These are phyloP conservation scores for Kappamyces sp. DNA, from an alignment of 192 early-diverging fungal genomes.

Conservation along the genomic window DNA sequence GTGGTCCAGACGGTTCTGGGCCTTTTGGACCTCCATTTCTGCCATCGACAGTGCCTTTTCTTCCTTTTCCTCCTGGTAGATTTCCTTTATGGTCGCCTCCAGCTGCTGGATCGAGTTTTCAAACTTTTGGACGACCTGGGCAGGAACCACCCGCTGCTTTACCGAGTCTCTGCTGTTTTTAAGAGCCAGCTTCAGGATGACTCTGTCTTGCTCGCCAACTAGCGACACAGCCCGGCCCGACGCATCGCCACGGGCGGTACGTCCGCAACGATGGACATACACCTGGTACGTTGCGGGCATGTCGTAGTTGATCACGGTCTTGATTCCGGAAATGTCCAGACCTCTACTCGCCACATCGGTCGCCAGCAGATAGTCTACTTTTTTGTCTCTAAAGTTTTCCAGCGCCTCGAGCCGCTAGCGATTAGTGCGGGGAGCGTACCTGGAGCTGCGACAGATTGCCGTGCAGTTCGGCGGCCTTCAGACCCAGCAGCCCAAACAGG, in stretches of 20 bases:
- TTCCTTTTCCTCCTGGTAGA: slow-evolving; percentile 51
- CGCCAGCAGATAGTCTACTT: slow-evolving; percentile 84
- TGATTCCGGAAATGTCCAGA: slow-evolving; percentile 93
- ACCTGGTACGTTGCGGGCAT: slow-evolving; percentile 90
- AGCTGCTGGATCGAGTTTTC: slow-evolving; percentile 63
- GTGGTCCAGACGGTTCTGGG: slow-evolving; percentile 76
- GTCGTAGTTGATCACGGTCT: slow-evolving; percentile 97
- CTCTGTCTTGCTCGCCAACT: slow-evolving; percentile 88
- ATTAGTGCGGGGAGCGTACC: slow-evolving; percentile 11
- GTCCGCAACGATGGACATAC: slow-evolving; percentile 93
- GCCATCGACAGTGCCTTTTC: slow-evolving; percentile 74
- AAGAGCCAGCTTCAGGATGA: slow-evolving; percentile 85
- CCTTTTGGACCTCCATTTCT: slow-evolving; percentile 88
- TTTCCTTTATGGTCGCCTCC: slow-evolving; percentile 37
- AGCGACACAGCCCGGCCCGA: slow-evolving; percentile 83
- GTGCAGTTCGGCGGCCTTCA: slow-evolving; percentile 88
- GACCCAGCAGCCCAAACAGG: slow-evolving; percentile 81
- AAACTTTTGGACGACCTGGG: slow-evolving; percentile 71
- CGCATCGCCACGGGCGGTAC: slow-evolving; percentile 89
- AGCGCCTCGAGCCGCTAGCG: slow-evolving; percentile 73
- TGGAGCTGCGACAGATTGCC: slow-evolving; percentile 90
- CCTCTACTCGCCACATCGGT: slow-evolving; percentile 96
- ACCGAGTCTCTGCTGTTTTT: slow-evolving; percentile 73
- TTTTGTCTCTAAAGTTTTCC: slow-evolving; percentile 79
- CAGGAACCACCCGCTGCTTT: slow-evolving; percentile 83